A percentile compares a stretch with the other conserved stretches of the same genome.
Conservation (phyloP, 176 grass and related monocot species). For the Rhynchospora breviuscula region DNA sequence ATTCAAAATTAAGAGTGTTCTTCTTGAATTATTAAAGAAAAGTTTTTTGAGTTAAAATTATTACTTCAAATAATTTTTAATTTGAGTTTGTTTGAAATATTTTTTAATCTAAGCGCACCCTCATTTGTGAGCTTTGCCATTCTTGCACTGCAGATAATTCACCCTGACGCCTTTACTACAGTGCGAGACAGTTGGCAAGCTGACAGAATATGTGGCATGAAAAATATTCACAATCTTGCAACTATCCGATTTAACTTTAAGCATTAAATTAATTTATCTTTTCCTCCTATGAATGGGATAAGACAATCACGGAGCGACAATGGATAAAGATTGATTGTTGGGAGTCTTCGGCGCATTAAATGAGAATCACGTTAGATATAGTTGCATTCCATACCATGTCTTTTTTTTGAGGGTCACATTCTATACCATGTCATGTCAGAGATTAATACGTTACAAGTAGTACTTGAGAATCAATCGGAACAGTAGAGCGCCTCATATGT, state of each 20-base stretch:
- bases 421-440: background rate
- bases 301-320: background rate
- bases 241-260: background rate
- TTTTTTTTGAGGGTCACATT: background rate
- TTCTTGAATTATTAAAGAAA: too few relatives aligned
- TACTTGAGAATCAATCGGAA: background rate
- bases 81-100: too few relatives aligned
- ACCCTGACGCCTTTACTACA: background rate
- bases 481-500: background rate
- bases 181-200: background rate
- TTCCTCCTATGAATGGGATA: background rate
- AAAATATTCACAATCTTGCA: background rate
- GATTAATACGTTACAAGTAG: background rate
- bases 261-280: background rate
- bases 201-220: background rate
- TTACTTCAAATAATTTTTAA: too few relatives aligned
- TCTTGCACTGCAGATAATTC: too few relatives aligned
- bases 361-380: background rate
- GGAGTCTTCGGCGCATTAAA: constrained; percentile 5
- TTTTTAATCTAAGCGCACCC: too few relatives aligned
- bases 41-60: too few relatives aligned
- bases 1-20: too few relatives aligned
- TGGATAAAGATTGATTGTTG: background rate
- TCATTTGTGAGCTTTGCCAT: too few relatives aligned
- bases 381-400: constrained; percentile 7